Conservation (phyloP, 495 filamentous ascomycete genomes). For the Cryomyces minteri region DNA sequence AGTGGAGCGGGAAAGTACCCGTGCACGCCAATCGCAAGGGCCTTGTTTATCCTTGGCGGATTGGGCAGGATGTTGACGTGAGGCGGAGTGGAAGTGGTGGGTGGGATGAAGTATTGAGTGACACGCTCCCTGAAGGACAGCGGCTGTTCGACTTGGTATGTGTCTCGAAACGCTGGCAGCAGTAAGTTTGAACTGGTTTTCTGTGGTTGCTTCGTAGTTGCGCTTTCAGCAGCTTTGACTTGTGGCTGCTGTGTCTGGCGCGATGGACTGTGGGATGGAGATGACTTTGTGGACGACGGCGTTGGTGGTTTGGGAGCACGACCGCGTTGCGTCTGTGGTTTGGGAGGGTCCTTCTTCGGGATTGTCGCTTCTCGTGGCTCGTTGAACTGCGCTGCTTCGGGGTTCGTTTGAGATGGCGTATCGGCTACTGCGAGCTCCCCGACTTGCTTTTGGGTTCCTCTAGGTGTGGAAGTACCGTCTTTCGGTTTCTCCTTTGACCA, state of each 20-base stretch:
- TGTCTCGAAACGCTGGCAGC: slow-evolving; percentile 16
- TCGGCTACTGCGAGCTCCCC: slow-evolving; percentile 55
- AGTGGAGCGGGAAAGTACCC: slow-evolving; percentile 80
- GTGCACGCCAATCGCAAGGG: slow-evolving; percentile 85
- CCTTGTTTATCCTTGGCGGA: slow-evolving; percentile 54
- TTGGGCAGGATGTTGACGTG: slow-evolving; percentile 59
- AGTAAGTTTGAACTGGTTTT: slow-evolving; percentile 13
- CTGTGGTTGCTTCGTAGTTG: not conserved
- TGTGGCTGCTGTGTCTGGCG: not conserved
- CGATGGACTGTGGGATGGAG: not conserved
- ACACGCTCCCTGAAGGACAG: slow-evolving; percentile 16
- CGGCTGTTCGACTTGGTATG: slow-evolving; percentile 13
- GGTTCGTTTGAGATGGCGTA: slow-evolving; percentile 41
- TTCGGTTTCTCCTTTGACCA: slow-evolving; percentile 53
- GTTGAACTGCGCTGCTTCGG: slow-evolving; percentile 38
- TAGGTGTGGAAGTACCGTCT: slow-evolving; percentile 18
- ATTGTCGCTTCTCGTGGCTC: slow-evolving; percentile 21
- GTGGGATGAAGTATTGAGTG: slow-evolving; percentile 12
- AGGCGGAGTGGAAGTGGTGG: slow-evolving; percentile 19
- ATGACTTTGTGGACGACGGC: not conserved
- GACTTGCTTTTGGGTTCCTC: slow-evolving; percentile 28
- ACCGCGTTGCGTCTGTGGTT: slow-evolving; percentile 9
- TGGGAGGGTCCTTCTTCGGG: slow-evolving; percentile 20
- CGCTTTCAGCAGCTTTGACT: not conserved
- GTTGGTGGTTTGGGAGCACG: not conserved